Base-by-base conservation (phyloP, 495 filamentous ascomycete genomes). In the Penicillium parvum region DNA sequence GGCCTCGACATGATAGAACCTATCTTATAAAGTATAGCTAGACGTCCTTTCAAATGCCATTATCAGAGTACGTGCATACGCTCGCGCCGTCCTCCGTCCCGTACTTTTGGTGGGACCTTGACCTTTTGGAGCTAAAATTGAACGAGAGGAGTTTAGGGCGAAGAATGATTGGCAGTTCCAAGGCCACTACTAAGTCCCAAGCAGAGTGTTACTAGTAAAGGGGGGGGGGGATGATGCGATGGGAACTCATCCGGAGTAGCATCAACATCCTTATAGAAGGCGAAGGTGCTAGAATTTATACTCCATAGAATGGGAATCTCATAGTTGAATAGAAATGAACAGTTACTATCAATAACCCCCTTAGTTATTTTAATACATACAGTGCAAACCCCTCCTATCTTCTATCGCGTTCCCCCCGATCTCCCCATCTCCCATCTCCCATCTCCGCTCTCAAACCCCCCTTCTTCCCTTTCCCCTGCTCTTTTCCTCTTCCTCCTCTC, bases 381-480 rank as follows among this genome's bases (percentile, higher is more conserved):
- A n/a, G n/a, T n/a, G n/a, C n/a, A 29, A 4, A 12, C 27, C 39
- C 20, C 51, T 28, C 40, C 29, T 32, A 22, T 25, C 32, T 29
- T 10, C 43, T 41, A 37, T 47, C 11, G 28, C 37, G 36, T 12
- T 21, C 12, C 14, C 26, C 21, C n/a, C 28, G 12, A 38, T 37
- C 43, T 28, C 27, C 32, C 28, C 25, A 16, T 42, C 23, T 42
- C 29, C 25, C 17, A 7, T 15, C 28, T 22, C 35, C 27, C 46
- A 41, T 21, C 42, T 47, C 41, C 45, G 18, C 12, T 14, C 33
- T 42, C 49, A 37, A 45, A 36, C 49, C 45, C 48, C 50, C 38
- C 52, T 51, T 49, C 36, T 47, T 40, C 43, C 45, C 45, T 33
- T 46, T 47, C 35, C 46, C 40, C 37, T 40, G 36, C 37, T 39